phyloP scores from a whole-genome alignment of 495 filamentous ascomycete genomes.

The Neurospora africana region DNA sequence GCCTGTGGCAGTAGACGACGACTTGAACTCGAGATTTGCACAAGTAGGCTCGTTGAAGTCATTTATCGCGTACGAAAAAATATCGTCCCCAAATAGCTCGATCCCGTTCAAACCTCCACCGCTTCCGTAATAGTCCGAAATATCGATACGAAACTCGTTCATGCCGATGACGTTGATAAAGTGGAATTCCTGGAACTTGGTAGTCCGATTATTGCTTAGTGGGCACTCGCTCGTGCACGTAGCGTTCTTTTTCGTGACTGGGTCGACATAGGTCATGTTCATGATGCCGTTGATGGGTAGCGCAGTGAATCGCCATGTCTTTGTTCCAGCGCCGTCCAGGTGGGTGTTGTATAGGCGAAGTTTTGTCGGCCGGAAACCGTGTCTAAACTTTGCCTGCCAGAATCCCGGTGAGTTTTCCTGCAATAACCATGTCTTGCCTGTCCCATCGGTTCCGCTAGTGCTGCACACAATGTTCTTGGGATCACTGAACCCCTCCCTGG shows the following conservation, averaged over 20 bases:
- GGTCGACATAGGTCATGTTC: conserved; percentile 87
- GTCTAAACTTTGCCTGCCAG: conserved; percentile 76
- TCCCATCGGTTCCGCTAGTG: conserved; percentile 48
- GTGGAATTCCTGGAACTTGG: conserved; percentile 74
- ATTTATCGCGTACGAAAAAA: conserved; percentile 72
- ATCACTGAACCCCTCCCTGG: conserved; percentile 56
- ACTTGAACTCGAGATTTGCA: conserved; percentile 51
- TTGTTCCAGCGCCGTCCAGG: conserved; percentile 73
- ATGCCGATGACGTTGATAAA: conserved; percentile 86
- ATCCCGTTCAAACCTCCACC: conserved; percentile 85
- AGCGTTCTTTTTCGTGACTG: conserved; percentile 48
- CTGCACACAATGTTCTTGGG: conserved; percentile 82
- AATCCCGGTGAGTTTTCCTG: conserved; percentile 68
- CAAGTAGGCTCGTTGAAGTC: conserved; percentile 85
- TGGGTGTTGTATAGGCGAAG: conserved; percentile 85
- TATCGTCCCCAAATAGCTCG: conserved; percentile 81
- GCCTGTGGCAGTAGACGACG: conserved; percentile 56
- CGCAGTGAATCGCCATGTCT: conserved; percentile 71
- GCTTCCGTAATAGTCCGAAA: conserved; percentile 72
- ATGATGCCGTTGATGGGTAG: conserved; percentile 84
- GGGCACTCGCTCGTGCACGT: conserved; percentile 72
- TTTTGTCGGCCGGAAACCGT: conserved; percentile 74
- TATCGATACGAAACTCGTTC: conserved; percentile 76
- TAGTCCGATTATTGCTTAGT: conserved; percentile 52
- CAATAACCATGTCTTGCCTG: conserved; percentile 74